Base-by-base conservation (phyloP, 2,329 filamentous ascomycete genomes). In the Fusarium staphyleae region DNA sequence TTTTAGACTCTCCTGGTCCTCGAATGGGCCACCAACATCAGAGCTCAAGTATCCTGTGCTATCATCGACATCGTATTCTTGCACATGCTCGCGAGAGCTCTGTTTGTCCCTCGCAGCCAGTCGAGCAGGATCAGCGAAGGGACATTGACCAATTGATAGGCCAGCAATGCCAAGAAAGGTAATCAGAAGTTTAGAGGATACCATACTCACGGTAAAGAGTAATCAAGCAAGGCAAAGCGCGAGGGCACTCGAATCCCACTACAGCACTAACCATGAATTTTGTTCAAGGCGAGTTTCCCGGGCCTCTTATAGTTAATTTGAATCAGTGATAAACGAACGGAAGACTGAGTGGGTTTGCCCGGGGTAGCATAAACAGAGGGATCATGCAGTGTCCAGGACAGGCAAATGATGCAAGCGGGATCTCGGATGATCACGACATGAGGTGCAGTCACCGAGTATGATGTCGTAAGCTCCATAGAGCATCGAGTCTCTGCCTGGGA, bases 11-110 rank as follows among this genome's bases (percentile, higher is more conserved):
- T 81, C 77, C 65, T 88, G 86, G 24, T 91, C 88, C 39, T 78
- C 77, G 33, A 91, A 86, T 0, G 87, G 87, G 0, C 84, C 86
- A 10, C 88, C 88, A 18, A 84, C 83, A 66, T 90, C 88, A 22
- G 82, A 83, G 1, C 87, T 91, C 61, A 87, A 69, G 69, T 75
- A 87, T 2, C 76, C 75, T 28, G 80, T 68, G 37, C 76, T 77
- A 59, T 87, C 85, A 52, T 87, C 79, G 5, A 82, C 66, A 52
- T 78, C 75, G 43, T 75, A 77, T 37, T 69, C 53, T 12, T 61
- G 36, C 3, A 76, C 50, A 42, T 74, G 70, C 5, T 53, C 50
- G 19, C 73, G 70, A 19, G 74, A 73, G 39, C 46, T 48, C n/a
- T 62, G 57, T 1, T 69, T 60, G 5, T 60, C 58, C 43, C 70